Evolutionary conservation across 2,329 filamentous ascomycete species (phyloP).

Genomic region (Dothiorella sarmentorum): DNA sequence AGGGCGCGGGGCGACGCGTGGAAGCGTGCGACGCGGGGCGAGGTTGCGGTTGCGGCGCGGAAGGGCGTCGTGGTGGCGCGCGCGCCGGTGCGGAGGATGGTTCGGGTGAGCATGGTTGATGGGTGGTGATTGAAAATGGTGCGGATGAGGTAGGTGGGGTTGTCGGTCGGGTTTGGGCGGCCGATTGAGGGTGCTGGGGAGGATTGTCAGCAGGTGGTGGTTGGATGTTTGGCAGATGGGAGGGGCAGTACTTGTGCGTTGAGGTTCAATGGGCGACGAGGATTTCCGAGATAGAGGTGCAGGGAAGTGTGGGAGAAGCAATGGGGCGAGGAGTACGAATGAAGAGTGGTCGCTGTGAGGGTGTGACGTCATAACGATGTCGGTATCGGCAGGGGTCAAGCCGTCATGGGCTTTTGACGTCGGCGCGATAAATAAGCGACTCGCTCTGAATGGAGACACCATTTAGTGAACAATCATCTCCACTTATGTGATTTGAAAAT

Average conservation of each 20-base stretch:
- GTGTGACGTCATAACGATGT: constrained; percentile 11
- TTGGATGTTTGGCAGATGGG: neutral
- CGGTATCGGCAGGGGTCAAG: neutral
- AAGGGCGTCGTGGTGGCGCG: no score
- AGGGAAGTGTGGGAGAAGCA: neutral
- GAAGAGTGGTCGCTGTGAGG: neutral
- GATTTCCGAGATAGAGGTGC: neutral
- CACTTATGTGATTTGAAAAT: neutral
- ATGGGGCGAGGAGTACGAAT: neutral
- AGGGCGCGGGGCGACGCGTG: neutral
- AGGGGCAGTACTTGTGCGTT: neutral
- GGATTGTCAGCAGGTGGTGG: neutral
- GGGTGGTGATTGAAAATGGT: no score
- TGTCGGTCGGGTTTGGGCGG: no score
- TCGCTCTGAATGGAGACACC: neutral
- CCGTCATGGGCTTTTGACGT: neutral
- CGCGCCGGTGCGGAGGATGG: constrained; percentile 9
- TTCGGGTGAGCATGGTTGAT: neutral
- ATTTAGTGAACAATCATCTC: neutral
- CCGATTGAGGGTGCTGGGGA: no score
- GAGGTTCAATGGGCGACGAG: neutral
- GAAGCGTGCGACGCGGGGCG: no score
- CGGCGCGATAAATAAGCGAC: neutral
- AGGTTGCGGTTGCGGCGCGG: no score
- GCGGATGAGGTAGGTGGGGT: neutral